These are phyloP conservation scores for Phialocephala subalpina DNA, from an alignment of 2,329 filamentous ascomycete genomes.

Conservation along the genomic window DNA sequence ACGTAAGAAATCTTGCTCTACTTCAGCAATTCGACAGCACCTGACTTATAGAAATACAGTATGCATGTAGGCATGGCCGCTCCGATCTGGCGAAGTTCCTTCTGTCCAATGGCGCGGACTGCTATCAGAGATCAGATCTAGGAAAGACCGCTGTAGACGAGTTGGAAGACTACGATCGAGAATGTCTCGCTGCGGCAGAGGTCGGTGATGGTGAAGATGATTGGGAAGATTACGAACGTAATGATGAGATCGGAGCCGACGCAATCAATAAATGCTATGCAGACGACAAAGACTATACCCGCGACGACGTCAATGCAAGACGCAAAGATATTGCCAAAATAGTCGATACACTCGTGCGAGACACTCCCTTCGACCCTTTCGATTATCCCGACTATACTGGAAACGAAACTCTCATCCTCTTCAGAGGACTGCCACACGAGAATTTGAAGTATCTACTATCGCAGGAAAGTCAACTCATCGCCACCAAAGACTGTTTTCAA, in stretches of 20 bases:
- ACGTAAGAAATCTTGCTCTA: constrained; percentile 11
- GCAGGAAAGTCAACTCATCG: background rate
- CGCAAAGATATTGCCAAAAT: background rate
- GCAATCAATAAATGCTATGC: background rate
- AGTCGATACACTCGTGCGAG: background rate
- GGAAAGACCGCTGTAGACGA: constrained; percentile 8
- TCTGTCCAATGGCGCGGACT: constrained; percentile 4
- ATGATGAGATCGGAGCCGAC: background rate
- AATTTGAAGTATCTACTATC: background rate
- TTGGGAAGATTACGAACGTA: background rate
- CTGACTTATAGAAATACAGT: constrained; percentile 4
- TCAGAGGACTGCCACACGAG: constrained; percentile 9
- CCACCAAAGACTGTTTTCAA: background rate
- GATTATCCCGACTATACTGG: background rate
- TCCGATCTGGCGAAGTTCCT: constrained; percentile 9
- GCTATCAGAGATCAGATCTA: background rate
- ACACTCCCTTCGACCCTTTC: constrained; percentile 9
- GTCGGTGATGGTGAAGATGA: too few relatives aligned
- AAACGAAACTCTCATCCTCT: background rate
- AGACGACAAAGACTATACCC: background rate
- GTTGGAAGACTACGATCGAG: background rate
- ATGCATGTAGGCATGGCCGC: constrained; percentile 5
- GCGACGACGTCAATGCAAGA: background rate
- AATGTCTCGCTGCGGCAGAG: too few relatives aligned
- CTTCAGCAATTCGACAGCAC: background rate